Evolutionary conservation across 2,329 filamentous ascomycete species (phyloP).

Genomic region (Monilinia polystroma): DNA sequence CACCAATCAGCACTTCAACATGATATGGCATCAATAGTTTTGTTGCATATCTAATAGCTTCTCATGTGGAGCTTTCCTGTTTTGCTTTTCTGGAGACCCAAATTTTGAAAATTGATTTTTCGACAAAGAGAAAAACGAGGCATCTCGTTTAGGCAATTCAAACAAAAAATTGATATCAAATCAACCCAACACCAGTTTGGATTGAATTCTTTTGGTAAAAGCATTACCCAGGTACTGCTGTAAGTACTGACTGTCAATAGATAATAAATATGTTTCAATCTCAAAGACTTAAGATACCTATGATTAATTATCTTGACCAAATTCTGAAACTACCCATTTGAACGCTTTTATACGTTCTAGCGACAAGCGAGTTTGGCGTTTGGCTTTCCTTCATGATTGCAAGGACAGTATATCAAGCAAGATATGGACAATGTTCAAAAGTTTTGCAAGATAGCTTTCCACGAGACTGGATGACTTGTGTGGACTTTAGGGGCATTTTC

Average conservation of each 20-base stretch:
- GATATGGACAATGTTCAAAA: neutral
- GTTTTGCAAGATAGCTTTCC: neutral
- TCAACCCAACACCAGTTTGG: neutral
- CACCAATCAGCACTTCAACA: neutral
- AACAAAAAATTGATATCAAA: neutral
- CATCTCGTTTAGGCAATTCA: neutral
- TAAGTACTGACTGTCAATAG: no score
- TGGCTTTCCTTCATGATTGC: neutral
- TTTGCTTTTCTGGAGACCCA: no score
- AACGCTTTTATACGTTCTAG: neutral
- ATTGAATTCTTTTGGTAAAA: neutral
- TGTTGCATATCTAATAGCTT: neutral
- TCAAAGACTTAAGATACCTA: no score
- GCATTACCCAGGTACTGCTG: no score
- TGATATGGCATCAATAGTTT: neutral
- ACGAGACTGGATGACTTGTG: neutral
- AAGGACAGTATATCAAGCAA: neutral
- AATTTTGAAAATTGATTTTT: no score
- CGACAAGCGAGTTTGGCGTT: neutral
- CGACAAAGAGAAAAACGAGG: no score
- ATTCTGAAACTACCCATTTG: neutral
- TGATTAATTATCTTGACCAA: no score
- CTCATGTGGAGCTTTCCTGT: no score
- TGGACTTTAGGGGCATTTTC: no score
- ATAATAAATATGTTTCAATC: neutral